Base-by-base conservation (phyloP, 345 rosid species). In the Ceriops decandra region DNA sequence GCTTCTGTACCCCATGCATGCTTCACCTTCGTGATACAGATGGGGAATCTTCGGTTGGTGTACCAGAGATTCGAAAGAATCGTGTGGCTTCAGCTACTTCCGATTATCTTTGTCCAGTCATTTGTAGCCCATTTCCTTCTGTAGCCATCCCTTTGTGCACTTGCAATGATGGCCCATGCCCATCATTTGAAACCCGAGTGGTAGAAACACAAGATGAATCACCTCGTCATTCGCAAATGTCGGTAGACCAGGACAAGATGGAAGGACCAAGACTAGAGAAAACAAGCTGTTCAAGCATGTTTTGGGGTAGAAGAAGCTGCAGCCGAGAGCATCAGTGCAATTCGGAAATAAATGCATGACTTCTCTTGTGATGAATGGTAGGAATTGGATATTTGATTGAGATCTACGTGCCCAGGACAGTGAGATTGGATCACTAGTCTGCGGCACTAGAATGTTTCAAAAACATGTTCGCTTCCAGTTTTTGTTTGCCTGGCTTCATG, bases 281-380 rank as follows among this genome's bases (percentile, higher is more conserved):
- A 74, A 86, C 96, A 36, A 91, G 82, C 17, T 95, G 99, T 63
- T 88, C 99, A 26, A 90, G 87, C 72, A 88, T 95, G 96, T 91
- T 95, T 51, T 95, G 99, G 99, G 90, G 98, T 68, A 83, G 97
- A 79, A 88, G 99, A 82, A 95, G 98, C 86, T 91, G 98, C 79
- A 95, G 92, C 81, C 83, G 99, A 82, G 99, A 95, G 85, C 85
- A 95, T 42, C 99, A 86, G 64, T 95, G 99, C 87, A 90, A 92
- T 63, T 95, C 99, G 3, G 99, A 95, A 74, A 95, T 95, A 72
- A 95, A 95, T 68, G 85, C 97, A 31, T 93, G 84, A 89, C 54
- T 68, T 20, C 27, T 32, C 27, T 67, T 33, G 21, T 24, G 31
- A 11, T 49, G 46, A 60, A 46, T 56, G 20, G 7, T 32, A 31